phyloP scores from a whole-genome alignment of 306 rosid genomes.

The Dalbergia cochinchinensis region DNA sequence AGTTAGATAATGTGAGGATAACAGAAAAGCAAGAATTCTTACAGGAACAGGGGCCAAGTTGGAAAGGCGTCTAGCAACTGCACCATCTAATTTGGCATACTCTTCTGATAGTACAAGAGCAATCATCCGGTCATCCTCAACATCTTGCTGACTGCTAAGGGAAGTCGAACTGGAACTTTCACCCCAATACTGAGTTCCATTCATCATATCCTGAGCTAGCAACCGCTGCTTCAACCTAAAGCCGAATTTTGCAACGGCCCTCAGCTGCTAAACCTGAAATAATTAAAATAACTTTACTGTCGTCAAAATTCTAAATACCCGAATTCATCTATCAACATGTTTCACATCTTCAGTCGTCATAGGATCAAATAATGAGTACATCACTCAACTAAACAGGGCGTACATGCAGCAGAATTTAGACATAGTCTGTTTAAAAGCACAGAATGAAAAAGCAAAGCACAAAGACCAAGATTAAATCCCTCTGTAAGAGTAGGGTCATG shows the following conservation, averaged over 20 bases:
- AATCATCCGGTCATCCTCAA: slow-evolving; percentile 84
- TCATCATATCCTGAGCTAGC: slow-evolving; percentile 48
- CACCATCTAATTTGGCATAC: slow-evolving; percentile 80
- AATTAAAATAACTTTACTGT: background rate
- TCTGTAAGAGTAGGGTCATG: background rate
- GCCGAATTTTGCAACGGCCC: slow-evolving; percentile 2
- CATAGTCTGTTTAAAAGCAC: background rate
- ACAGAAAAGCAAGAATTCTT: slow-evolving; percentile 36
- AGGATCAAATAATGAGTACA: background rate
- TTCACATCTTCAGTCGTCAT: background rate
- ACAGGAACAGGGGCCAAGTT: slow-evolving; percentile 79
- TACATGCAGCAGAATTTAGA: background rate
- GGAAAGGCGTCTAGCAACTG: slow-evolving; percentile 69
- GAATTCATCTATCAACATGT: background rate
- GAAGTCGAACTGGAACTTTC: slow-evolving; percentile 77
- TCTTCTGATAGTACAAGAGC: slow-evolving; percentile 80
- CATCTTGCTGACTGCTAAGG: slow-evolving; percentile 62
- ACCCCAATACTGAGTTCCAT: slow-evolving; percentile 54
- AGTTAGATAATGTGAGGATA: background rate
- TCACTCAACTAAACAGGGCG: slow-evolving; percentile 9
- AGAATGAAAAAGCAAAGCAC: background rate
- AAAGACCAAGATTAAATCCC: background rate
- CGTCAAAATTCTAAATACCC: slow-evolving; percentile 7
- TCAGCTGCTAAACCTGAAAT: slow-evolving; percentile 38
- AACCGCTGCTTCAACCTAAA: slow-evolving; percentile 23